Conservation (phyloP, 768 basidiomycete species). For the Lentinula lateritia region DNA sequence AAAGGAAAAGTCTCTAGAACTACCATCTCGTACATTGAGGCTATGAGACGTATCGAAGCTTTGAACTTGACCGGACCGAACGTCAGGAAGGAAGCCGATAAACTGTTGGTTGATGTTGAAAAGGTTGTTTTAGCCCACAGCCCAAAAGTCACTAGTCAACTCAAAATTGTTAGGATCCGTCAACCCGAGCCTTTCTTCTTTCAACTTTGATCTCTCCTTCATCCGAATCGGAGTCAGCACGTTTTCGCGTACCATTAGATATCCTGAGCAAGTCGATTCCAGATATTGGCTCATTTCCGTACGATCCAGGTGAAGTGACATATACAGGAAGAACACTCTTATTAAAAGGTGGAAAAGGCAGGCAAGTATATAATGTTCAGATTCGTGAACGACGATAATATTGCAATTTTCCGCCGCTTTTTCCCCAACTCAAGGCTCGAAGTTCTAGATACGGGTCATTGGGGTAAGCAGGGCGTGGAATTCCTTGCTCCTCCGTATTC, state of each 20-base stretch:
- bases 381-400: constrained; percentile 72
- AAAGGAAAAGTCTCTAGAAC: constrained; percentile 43
- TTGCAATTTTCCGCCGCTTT: constrained; percentile 53
- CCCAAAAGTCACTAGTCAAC: background rate
- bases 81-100: background rate
- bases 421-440: constrained; percentile 69
- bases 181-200: constrained; percentile 78
- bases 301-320: constrained; percentile 43
- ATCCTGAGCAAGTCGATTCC: constrained; percentile 55
- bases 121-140: background rate
- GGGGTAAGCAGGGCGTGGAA: constrained; percentile 51
- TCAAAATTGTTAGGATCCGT: constrained; percentile 46
- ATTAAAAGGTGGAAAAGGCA: constrained; percentile 73
- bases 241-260: constrained; percentile 71
- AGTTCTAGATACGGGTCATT: constrained; percentile 74
- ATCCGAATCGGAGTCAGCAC: constrained; percentile 26
- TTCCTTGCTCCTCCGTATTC: background rate
- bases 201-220: constrained; percentile 65
- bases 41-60: constrained; percentile 32
- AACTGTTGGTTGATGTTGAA: constrained; percentile 1
- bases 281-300: constrained; percentile 75
- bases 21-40: constrained; percentile 48
- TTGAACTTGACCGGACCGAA: background rate
- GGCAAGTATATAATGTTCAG: constrained; percentile 44
- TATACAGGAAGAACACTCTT: constrained; percentile 64